Percentiles rank a stretch among this genome's conserved stretches.
Conservation (phyloP, 257 asterid genomes). For the Rubia yunnanensis region DNA sequence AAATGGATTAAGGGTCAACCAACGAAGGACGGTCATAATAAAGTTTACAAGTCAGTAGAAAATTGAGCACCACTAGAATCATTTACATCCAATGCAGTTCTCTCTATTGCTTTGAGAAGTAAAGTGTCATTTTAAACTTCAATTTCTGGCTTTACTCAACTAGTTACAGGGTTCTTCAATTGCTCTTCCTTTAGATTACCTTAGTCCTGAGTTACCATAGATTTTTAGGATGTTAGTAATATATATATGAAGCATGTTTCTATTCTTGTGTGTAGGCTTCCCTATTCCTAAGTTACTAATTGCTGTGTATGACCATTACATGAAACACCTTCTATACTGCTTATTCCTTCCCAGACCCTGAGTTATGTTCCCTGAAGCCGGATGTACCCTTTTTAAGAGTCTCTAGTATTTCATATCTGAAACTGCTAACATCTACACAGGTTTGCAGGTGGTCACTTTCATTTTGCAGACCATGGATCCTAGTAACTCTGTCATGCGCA, state of each 20-base stretch:
- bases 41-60: background rate
- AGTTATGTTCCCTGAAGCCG: background rate
- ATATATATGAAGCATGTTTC: background rate
- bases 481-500: slow-evolving; percentile 81
- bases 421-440: slow-evolving; percentile 75
- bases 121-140: background rate
- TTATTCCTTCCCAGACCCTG: background rate
- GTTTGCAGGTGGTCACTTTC: slow-evolving; percentile 85
- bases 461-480: slow-evolving; percentile 95
- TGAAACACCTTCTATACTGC: background rate
- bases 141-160: background rate
- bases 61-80: background rate
- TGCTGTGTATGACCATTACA: background rate
- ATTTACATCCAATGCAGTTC: background rate
- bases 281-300: background rate
- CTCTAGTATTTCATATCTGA: slow-evolving; percentile 10
- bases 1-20: too few species aligned
- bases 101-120: background rate
- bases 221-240: background rate
- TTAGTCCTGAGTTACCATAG: background rate
- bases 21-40: too few species aligned
- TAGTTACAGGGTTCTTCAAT: background rate
- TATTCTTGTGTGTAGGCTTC: background rate
- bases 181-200: background rate
- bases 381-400: background rate